Evolutionary conservation across 2,329 filamentous ascomycete genomes (phyloP).

Genomic region (Colletotrichum scovillei): DNA sequence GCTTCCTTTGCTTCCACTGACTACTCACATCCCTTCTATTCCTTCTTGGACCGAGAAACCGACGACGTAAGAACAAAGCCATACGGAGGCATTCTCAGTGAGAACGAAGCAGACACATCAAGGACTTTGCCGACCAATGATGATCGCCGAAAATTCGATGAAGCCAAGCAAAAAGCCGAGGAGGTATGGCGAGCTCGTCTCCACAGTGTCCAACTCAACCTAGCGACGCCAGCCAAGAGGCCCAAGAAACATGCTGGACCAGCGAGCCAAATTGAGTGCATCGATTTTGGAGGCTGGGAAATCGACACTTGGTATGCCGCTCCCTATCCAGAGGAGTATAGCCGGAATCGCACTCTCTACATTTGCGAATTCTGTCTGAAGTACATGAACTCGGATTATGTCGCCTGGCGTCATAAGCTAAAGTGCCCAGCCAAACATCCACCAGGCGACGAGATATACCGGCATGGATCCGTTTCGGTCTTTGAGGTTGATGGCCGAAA

Average conservation of each 20-base stretch:
- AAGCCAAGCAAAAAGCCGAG: constrained; percentile 90
- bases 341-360: constrained; percentile 94
- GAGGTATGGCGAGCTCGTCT: constrained; percentile 84
- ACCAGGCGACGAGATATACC: constrained; percentile 97
- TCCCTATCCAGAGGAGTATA: constrained; percentile 98
- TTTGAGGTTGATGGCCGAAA: constrained; percentile 98
- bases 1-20: constrained; percentile 49
- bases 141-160: constrained; percentile 88
- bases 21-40: constrained; percentile 85
- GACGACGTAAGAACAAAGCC: constrained; percentile 93
- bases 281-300: constrained; percentile 97
- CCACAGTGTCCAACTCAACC: constrained; percentile 70
- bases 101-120: constrained; percentile 90
- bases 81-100: constrained; percentile 92
- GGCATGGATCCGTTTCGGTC: constrained; percentile 89
- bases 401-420: constrained; percentile 96
- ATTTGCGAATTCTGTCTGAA: constrained; percentile 99
- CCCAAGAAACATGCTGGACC: constrained; percentile 83
- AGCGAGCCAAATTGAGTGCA: constrained; percentile 97
- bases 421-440: constrained; percentile 98
- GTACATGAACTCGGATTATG: constrained; percentile 99
- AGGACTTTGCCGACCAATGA: constrained; percentile 84
- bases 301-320: constrained; percentile 99
- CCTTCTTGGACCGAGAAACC: constrained; percentile 87
- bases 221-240: constrained; percentile 72